Evolutionary conservation across 352 stramenopile genomes (phyloP).

Genomic region (Hyaloperonospora brassicae): DNA sequence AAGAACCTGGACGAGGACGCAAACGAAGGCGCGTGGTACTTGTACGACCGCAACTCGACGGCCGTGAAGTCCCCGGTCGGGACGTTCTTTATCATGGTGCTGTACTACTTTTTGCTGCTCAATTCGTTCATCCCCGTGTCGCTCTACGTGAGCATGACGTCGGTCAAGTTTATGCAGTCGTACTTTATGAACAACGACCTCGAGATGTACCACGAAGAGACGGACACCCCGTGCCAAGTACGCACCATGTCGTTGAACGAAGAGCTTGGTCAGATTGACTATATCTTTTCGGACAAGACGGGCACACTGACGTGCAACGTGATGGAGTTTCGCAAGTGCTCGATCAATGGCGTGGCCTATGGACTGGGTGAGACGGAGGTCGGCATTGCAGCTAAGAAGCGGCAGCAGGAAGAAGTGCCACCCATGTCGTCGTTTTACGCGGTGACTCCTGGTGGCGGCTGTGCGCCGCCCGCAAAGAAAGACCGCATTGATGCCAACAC

Average conservation of each 20-base stretch:
- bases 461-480: conserved; percentile 25
- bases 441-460: conserved; percentile 20
- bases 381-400: conserved; percentile 61
- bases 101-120: conserved; percentile 91
- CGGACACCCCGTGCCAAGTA: conserved; percentile 88
- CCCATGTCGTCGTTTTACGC: conserved; percentile 27
- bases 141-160: conserved; percentile 91
- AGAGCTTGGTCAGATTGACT: conserved; percentile 90
- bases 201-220: conserved; percentile 91
- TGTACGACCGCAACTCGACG: conserved; percentile 42
- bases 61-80: conserved; percentile 46
- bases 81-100: conserved; percentile 87
- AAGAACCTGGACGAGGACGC: conserved; percentile 38
- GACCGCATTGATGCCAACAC: conserved; percentile 26
- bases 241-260: conserved; percentile 91
- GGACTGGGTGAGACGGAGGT: conserved; percentile 85
- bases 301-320: conserved; percentile 93
- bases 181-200: conserved; percentile 89
- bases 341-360: conserved; percentile 90
- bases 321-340: conserved; percentile 96
- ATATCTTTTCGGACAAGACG: conserved; percentile 93
- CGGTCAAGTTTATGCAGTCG: conserved; percentile 89
- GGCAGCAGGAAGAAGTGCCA: conserved; percentile 38
- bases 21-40: conserved; percentile 54
- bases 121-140: conserved; percentile 93